phyloP scores from a whole-genome alignment of 257 asterid species.

The Przewalskia tangutica region DNA sequence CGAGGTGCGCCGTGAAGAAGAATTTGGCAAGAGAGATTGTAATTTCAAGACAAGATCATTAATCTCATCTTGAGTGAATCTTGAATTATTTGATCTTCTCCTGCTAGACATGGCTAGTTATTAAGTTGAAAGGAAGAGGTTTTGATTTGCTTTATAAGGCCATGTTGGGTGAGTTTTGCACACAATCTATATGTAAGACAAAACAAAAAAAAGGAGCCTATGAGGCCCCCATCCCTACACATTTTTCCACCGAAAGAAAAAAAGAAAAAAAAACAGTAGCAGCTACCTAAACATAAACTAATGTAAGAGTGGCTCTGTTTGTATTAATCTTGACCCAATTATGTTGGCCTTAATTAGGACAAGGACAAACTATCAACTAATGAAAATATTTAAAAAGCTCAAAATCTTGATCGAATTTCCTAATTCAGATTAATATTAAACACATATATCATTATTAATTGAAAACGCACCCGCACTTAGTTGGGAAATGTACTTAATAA shows the following conservation, averaged over 20 bases:
- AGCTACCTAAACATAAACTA: constrained; percentile 9
- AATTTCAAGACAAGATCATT: constrained; percentile 41
- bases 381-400: neutral
- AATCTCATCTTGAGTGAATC: constrained; percentile 42
- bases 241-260: constrained; percentile 9
- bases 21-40: constrained; percentile 42
- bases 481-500: constrained; percentile 5
- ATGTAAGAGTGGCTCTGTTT: constrained; percentile 21
- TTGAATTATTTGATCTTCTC: constrained; percentile 23
- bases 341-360: constrained; percentile 7
- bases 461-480: constrained; percentile 15
- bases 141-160: constrained; percentile 6
- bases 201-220: neutral
- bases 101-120: constrained; percentile 36
- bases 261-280: constrained; percentile 9
- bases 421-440: too few relatives aligned
- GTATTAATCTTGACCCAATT: constrained; percentile 24
- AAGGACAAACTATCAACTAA: neutral
- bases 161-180: neutral
- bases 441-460: constrained; percentile 4
- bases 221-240: neutral
- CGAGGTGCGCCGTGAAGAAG: constrained; percentile 25
- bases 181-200: constrained; percentile 3
- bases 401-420: neutral
- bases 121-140: constrained; percentile 7